These are phyloP conservation scores for Arthrinium phaeospermum DNA, from an alignment of 2,329 filamentous ascomycete genomes.

Conservation along the genomic window DNA sequence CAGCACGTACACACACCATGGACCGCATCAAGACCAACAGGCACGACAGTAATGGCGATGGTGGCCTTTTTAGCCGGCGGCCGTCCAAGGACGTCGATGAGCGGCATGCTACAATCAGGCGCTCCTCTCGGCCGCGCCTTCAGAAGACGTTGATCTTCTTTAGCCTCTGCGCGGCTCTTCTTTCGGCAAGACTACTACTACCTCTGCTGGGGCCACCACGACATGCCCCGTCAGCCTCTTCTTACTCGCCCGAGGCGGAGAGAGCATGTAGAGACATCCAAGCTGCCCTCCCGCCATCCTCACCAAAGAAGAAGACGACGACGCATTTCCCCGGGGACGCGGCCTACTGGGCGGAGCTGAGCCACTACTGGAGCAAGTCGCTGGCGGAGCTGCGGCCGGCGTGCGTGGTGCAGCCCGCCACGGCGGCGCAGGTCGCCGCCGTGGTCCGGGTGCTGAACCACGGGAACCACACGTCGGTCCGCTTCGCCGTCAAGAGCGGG, in stretches of 20 bases:
- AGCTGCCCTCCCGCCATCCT: background rate
- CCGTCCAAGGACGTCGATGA: background rate
- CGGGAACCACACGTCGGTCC: background rate
- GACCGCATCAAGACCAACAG: background rate
- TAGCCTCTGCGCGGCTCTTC: background rate
- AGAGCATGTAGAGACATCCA: background rate
- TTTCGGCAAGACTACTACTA: background rate
- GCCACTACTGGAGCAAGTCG: slow-evolving; percentile 6
- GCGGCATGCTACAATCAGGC: background rate
- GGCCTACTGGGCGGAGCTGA: background rate
- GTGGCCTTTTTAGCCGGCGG: background rate
- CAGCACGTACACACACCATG: background rate
- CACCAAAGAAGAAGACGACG: no score
- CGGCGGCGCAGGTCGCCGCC: background rate
- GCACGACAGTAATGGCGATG: background rate
- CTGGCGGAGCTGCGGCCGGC: slow-evolving; percentile 1
- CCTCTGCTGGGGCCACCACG: background rate
- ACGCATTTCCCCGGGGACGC: background rate
- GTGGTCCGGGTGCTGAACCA: background rate
- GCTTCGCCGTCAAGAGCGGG: slow-evolving; percentile 5
- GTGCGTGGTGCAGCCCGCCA: slow-evolving; percentile 1
- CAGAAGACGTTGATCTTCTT: background rate
- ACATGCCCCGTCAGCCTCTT: background rate
- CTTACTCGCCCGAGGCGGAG: background rate
- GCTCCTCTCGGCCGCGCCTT: background rate